Percentiles rank a stretch among this genome's conserved stretches.
phyloP scores from a whole-genome alignment of 345 rosid species.

The Schrenkiella parvula region DNA sequence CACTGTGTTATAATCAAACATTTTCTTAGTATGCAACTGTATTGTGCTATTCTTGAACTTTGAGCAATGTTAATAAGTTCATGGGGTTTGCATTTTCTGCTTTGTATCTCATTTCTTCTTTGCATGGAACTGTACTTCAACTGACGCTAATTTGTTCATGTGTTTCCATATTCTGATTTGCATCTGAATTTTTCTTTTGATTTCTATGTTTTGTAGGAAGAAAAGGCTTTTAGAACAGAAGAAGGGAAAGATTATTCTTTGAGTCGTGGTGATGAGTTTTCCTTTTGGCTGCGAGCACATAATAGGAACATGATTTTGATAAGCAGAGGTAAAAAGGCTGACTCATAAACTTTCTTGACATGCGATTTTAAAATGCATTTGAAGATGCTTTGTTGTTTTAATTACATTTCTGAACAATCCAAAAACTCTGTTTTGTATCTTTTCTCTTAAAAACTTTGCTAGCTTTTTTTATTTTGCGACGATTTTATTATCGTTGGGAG shows the following conservation, averaged over 20 bases:
- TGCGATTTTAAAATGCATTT: neutral
- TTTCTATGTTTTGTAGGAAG: constrained; percentile 18
- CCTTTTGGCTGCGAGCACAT: neutral
- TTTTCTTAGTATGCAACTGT: neutral
- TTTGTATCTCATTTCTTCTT: neutral
- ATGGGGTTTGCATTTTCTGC: neutral
- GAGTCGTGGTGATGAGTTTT: neutral
- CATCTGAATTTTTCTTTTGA: neutral
- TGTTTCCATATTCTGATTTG: neutral
- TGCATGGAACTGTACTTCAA: neutral
- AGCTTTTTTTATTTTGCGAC: neutral
- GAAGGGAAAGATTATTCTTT: neutral
- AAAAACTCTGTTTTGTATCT: neutral
- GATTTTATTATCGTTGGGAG: too few species aligned
- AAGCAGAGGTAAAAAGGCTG: neutral
- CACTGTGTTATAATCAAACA: neutral
- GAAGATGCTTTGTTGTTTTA: neutral
- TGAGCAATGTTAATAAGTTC: neutral
- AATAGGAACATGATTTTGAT: neutral
- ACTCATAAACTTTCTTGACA: neutral
- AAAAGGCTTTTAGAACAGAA: neutral
- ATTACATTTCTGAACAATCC: neutral
- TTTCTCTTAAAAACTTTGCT: neutral
- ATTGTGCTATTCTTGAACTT: neutral
- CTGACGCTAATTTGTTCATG: neutral